These are phyloP conservation scores for Sordariomycetes sp. DNA, from an alignment of 2,329 filamentous ascomycete species.

Conservation along the genomic window DNA sequence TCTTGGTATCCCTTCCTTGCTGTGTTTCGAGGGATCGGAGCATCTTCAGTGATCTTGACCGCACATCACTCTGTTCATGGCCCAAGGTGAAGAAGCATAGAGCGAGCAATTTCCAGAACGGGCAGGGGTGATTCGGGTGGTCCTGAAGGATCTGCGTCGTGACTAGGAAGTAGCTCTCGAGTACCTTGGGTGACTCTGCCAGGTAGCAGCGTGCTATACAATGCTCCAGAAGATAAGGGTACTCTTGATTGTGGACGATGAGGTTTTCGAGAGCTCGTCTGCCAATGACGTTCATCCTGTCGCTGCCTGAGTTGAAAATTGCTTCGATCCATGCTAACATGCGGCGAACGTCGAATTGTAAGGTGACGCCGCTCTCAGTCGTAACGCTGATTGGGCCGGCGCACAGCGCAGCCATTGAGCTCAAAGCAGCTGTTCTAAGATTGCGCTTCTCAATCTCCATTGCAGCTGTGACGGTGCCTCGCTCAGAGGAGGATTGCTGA, in stretches of 20 bases:
- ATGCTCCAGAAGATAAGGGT: constrained; percentile 76
- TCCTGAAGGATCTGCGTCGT: constrained; percentile 81
- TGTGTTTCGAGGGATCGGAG: constrained; percentile 75
- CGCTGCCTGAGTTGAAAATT: constrained; percentile 86
- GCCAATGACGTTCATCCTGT: constrained; percentile 85
- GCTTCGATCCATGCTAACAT: constrained; percentile 94
- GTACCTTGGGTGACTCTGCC: constrained; percentile 68
- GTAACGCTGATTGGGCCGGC: constrained; percentile 77
- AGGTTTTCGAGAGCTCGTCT: constrained; percentile 81
- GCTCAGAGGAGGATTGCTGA: constrained; percentile 66
- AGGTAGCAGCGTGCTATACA: constrained; percentile 89
- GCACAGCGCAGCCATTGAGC: constrained; percentile 91
- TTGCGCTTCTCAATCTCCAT: constrained; percentile 98
- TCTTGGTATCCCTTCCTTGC: constrained; percentile 70
- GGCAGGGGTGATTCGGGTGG: constrained; percentile 69
- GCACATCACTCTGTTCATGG: constrained; percentile 80
- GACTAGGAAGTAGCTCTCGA: constrained; percentile 93
- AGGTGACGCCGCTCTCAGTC: constrained; percentile 75
- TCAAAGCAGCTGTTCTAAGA: constrained; percentile 79
- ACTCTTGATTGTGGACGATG: constrained; percentile 82
- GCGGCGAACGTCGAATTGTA: constrained; percentile 85
- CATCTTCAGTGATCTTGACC: constrained; percentile 77
- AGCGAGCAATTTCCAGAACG: constrained; percentile 85
- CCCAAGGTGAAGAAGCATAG: constrained; percentile 88
- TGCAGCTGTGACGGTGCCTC: constrained; percentile 71